These are phyloP conservation scores for Alternaria conjuncta DNA, from an alignment of 2,329 filamentous ascomycete species.

Conservation along the genomic window DNA sequence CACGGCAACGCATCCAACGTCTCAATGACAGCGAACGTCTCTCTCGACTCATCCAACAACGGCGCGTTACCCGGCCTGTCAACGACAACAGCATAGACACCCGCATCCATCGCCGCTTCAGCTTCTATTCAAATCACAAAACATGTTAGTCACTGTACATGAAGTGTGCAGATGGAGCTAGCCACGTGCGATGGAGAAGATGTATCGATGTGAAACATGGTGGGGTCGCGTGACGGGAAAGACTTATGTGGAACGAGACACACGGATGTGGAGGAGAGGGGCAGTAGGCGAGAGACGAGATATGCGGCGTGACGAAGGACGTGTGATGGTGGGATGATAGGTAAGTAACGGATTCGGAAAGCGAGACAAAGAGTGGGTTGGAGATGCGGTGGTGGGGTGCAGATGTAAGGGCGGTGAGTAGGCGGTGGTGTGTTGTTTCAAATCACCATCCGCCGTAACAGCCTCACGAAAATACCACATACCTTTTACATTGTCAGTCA, in stretches of 20 bases:
- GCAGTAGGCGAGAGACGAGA: neutral
- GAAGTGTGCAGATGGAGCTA: neutral
- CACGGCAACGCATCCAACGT: slow-evolving; percentile 48
- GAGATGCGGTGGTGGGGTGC: slow-evolving; percentile 11
- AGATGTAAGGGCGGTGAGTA: slow-evolving; percentile 5
- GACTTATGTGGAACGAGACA: slow-evolving; percentile 1
- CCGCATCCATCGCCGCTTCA: slow-evolving; percentile 52
- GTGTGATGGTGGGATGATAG: slow-evolving; percentile 4
- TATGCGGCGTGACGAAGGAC: slow-evolving; percentile 7
- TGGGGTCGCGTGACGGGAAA: slow-evolving; percentile 6
- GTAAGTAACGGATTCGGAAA: neutral
- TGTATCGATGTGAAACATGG: slow-evolving; percentile 1
- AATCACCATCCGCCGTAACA: neutral
- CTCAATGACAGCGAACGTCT: slow-evolving; percentile 34
- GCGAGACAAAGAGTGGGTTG: slow-evolving; percentile 1
- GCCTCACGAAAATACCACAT: slow-evolving; percentile 18
- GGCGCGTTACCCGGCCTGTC: slow-evolving; percentile 73
- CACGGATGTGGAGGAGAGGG: neutral
- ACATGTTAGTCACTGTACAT: slow-evolving; percentile 22
- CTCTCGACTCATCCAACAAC: slow-evolving; percentile 48
- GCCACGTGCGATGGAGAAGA: neutral
- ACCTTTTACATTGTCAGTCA: slow-evolving; percentile 77
- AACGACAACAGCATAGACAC: slow-evolving; percentile 53
- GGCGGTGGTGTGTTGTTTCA: slow-evolving; percentile 16
- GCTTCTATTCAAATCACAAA: slow-evolving; percentile 44